phyloP scores from a whole-genome alignment of 768 basidiomycete genomes.

The Leccinum rimulosum region DNA sequence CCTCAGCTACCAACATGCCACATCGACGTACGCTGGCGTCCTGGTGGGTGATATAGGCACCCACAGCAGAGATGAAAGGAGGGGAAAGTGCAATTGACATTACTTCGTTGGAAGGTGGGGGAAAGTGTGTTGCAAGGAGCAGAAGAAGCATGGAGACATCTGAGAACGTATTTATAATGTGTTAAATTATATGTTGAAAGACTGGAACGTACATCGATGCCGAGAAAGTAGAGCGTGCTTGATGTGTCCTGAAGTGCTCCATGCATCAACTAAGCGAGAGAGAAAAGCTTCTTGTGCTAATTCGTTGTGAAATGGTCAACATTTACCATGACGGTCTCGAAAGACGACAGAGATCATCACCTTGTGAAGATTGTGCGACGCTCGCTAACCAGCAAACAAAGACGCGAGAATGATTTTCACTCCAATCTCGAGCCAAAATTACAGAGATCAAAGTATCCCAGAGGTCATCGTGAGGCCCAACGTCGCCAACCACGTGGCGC shows the following conservation, averaged over 20 bases:
- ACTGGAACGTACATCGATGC: constrained; percentile 66
- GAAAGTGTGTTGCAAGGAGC: constrained; percentile 59
- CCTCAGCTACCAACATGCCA: constrained; percentile 92
- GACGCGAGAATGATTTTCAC: constrained; percentile 53
- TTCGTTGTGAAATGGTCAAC: constrained; percentile 10
- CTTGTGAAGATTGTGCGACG: constrained; percentile 34
- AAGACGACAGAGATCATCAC: constrained; percentile 19
- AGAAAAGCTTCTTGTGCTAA: constrained; percentile 48
- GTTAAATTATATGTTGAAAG: neutral
- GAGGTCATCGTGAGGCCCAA: constrained; percentile 44
- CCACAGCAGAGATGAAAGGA: constrained; percentile 65
- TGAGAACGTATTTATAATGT: constrained; percentile 29
- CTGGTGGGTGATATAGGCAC: constrained; percentile 73
- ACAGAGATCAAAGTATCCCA: constrained; percentile 49
- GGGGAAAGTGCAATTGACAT: constrained; percentile 50
- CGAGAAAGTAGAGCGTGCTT: constrained; percentile 72
- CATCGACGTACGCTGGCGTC: constrained; percentile 76
- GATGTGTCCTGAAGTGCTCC: constrained; percentile 78
- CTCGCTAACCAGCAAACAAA: constrained; percentile 71
- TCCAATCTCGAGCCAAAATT: constrained; percentile 58
- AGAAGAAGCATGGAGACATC: constrained; percentile 75
- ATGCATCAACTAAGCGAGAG: constrained; percentile 52
- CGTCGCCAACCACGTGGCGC: constrained; percentile 48
- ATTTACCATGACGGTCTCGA: neutral
- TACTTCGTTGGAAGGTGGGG: constrained; percentile 45